Evolutionary conservation across 1,284 basidiomycete genomes (phyloP), one percentile per base, ranked within the genome.

Genomic region (Ceratobasidium sp.): DNA sequence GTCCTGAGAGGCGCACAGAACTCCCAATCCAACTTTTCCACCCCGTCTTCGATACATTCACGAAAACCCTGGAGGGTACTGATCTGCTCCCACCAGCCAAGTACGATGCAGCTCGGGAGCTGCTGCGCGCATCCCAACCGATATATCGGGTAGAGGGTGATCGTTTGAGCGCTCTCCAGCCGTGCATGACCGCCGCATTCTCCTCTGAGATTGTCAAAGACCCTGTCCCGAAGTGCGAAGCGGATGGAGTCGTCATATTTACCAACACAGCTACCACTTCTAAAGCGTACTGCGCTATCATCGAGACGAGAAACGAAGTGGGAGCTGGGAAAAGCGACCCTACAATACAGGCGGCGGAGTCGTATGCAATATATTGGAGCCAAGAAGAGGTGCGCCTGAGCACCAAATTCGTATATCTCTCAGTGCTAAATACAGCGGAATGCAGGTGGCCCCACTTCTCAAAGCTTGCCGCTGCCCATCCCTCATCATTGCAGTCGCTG

Each of bases 391-490:
- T 66, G 43, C 29, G 54, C 41, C 37, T 53, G 5, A 29, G 6
- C 46, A 34, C 41, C 41, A 31, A n/a, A n/a, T n/a, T n/a, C n/a
- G n/a, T n/a, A n/a, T n/a, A n/a, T n/a, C n/a, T n/a, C n/a, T n/a
- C n/a, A n/a, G n/a, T n/a, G n/a, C n/a, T n/a, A n/a, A n/a, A n/a
- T n/a, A n/a, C n/a, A n/a, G n/a, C n/a, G n/a, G n/a, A 16, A 14
- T 46, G 0, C 4, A 75, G 74, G 1, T 16, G 19, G 16, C 29
- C 1, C 24, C 14, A 8, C 13, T 71, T 79, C 76, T 79, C 74
- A 76, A 80, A 11, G 75, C 61, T 31, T 79, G 77, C 75, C 82
- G 81, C 74, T 82, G 80, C 76, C 81, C 81, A 22, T 78, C 78
- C 7, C 79, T 82, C 71, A 54, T 82, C 27, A 41, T 82, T 31